Percentiles rank a stretch among this genome's conserved stretches.
Conservation (phyloP, 164 flowering plant species). For the Stephania cephalantha region DNA sequence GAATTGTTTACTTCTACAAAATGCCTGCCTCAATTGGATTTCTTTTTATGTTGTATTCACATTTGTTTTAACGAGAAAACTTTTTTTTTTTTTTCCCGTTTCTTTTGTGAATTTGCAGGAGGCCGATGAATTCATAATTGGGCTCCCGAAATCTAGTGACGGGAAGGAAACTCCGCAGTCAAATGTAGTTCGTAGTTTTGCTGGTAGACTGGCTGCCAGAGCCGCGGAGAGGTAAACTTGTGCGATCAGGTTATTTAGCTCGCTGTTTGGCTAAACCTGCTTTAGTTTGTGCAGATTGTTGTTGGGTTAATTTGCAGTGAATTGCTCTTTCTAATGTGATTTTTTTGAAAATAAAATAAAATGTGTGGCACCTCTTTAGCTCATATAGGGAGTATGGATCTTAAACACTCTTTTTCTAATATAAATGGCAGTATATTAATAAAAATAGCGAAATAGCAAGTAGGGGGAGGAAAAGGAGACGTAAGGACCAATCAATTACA, state of each 20-base stretch:
- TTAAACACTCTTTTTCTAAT: neutral
- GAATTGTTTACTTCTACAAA: neutral
- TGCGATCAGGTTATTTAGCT: neutral
- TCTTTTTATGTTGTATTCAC: no score
- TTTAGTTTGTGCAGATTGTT: neutral
- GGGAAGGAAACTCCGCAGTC: conserved; percentile 80
- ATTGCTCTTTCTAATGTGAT: neutral
- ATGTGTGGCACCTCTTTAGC: neutral
- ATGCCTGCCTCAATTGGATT: neutral
- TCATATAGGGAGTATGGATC: neutral
- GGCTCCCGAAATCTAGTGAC: conserved; percentile 64
- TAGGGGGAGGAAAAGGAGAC: no score
- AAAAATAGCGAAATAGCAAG: no score
- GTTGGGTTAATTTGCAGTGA: neutral
- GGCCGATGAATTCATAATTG: conserved; percentile 81
- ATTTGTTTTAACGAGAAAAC: no score
- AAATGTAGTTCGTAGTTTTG: conserved; percentile 77
- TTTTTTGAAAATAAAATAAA: neutral
- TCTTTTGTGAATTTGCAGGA: conserved; percentile 39
- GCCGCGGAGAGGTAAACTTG: conserved; percentile 70
- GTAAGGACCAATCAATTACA: no score
- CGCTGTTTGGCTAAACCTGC: neutral
- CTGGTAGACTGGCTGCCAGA: conserved; percentile 69
- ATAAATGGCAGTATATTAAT: no score
- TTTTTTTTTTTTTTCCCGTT: no score